Base-by-base conservation (phyloP, 306 rosid species). In the Mimosa pudica region DNA sequence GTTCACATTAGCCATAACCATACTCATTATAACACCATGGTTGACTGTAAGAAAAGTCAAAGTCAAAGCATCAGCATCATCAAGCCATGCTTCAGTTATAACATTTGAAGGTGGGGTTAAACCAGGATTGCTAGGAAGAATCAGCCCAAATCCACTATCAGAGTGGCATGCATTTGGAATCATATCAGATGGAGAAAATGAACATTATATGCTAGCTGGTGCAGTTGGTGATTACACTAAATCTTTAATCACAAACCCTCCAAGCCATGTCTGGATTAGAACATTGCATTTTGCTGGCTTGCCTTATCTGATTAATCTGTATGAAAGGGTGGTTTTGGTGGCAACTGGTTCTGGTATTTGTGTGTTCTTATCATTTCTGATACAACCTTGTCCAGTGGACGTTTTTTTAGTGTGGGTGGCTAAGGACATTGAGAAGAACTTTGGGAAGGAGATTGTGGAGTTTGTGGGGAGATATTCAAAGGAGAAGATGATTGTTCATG, bases 331-430 rank as follows among this genome's bases (percentile, higher is more conserved):
- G 47, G 64, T 84, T 54, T 5, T 84, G 49, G 90, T 87, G 51
- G 90, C 90, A 4, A 87, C 86, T 2, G 88, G 88, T 77, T 90
- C 97, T 0, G 97, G 97, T 5, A 87, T 92, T 42, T 87, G 94
- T 75, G 92, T 92, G 65, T 92, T 92, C 71, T 64, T 92, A 30
- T 92, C 92, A 62, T 92, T 87, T 78, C 84, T 90, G 7, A 30
- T 92, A 84, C 97, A 90, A 81, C 79, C 75, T 35, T 80, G 83
- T 16, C 30, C 80, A 1, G 85, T 87, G 18, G 84, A 87, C 30
- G 94, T 92, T 42, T 80, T 69, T 61, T 16, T 90, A 10, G 73
- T 92, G 10, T 92, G 97, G 94, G 97, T 92, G 72, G 94, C 94
- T 0, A 90, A 88, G 77, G 90, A 90, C 48, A 90, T 92, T 64